A percentile compares a stretch with the other conserved stretches of the same genome.
Evolutionary conservation across 331 rosid genomes (phyloP).

Genomic region (Malus hybrid): DNA sequence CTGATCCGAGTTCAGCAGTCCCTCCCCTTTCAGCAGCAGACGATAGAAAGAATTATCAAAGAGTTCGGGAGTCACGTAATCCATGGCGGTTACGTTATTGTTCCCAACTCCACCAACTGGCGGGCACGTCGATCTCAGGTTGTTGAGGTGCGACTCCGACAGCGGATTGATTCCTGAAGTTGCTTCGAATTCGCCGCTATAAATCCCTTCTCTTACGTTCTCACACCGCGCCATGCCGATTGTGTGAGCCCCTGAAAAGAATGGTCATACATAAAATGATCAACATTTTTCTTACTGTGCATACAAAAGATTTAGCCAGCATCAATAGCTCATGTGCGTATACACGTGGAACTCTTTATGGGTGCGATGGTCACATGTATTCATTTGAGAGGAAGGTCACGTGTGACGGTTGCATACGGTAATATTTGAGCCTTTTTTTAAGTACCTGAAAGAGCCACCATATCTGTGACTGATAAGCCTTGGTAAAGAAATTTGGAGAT

Average conservation of each 20-base stretch:
- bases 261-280: background rate
- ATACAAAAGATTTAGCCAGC: too few relatives aligned
- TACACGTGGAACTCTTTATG: too few relatives aligned
- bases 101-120: conserved; percentile 28
- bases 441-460: conserved; percentile 80
- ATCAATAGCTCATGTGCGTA: too few relatives aligned
- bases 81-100: conserved; percentile 67
- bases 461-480: conserved; percentile 73
- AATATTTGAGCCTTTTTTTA: background rate
- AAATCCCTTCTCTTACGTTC: conserved; percentile 52
- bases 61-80: conserved; percentile 64
- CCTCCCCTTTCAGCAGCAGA: conserved; percentile 56
- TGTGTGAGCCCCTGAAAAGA: conserved; percentile 77
- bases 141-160: conserved; percentile 36
- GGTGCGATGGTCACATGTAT: too few relatives aligned
- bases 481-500: conserved; percentile 79
- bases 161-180: conserved; percentile 42
- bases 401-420: background rate
- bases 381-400: background rate
- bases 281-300: background rate
- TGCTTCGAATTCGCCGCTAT: conserved; percentile 47
- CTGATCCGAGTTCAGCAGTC: conserved; percentile 74
- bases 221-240: conserved; percentile 75
- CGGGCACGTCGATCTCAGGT: conserved; percentile 56
- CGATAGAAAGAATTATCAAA: conserved; percentile 84